Evolutionary conservation across 345 rosid genomes (phyloP), one percentile per base, ranked within the genome.

Genomic region (Pelargonium nanum): DNA sequence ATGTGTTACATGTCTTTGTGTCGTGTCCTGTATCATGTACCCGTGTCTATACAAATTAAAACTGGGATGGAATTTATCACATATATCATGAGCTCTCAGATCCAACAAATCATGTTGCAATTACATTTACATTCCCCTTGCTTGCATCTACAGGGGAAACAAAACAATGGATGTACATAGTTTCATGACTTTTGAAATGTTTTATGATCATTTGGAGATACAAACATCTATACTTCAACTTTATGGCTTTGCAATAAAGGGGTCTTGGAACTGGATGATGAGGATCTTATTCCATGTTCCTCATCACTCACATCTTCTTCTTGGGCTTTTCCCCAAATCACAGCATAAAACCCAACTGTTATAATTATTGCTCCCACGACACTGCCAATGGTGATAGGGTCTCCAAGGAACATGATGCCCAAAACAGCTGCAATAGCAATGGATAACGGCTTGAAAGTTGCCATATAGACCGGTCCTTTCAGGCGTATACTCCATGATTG

Each of bases 381-480:
- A 34, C 45, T 71, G n/a, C 79, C 83, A 26, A 74, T 65, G 66
- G 65, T 30, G 53, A 80, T 66, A 40, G 66, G 24, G 10, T 80
- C 81, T 0, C 73, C 77, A 0, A 77, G 77, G 65, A 80, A 74
- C 0, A 77, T 24, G 54, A 60, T 55, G 25, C 67, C 65, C 74
- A 69, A 66, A 13, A 22, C 44, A 0, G 72, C 83, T 0, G 83
- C 78, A 60, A 69, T 68, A 12, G 61, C 77, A 55, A 76, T 71
- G 26, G 80, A 70, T 34, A 79, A 23, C 0, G 83, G 83, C 67
- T 58, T 79, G 66, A 79, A 79, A 61, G 48, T 68, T 15, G 79
- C 68, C 21, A 76, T 51, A 56, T 75, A 79, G n/a, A 76, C 76
- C 2, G 81, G 80, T 22, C 81, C 84, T 19, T 74, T 75, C 65